Percentiles rank a stretch among this genome's conserved stretches.
Evolutionary conservation across 2,329 filamentous ascomycete species (phyloP).

Genomic region (Colletotrichum trifolii): DNA sequence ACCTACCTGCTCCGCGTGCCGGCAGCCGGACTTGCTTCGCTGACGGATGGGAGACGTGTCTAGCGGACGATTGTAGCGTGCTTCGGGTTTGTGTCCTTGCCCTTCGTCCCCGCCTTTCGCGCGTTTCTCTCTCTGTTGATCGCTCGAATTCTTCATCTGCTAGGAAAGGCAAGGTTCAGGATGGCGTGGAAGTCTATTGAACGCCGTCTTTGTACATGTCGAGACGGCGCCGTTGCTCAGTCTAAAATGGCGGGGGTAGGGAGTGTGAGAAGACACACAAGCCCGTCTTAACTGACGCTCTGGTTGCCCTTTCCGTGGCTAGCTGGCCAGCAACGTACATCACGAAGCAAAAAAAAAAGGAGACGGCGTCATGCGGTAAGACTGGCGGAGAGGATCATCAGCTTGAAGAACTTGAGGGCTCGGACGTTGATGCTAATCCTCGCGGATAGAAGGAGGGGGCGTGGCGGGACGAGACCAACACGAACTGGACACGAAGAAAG

Average conservation of each 20-base stretch:
- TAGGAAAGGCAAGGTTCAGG: background rate
- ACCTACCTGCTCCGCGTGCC: constrained; percentile 2
- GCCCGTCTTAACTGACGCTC: too few relatives aligned
- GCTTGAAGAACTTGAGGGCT: background rate
- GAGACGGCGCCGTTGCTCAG: constrained; percentile 18
- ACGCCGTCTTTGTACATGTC: background rate
- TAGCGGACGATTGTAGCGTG: constrained; percentile 21
- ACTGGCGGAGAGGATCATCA: constrained; percentile 19
- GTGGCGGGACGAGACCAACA: background rate
- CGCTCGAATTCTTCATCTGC: too few relatives aligned
- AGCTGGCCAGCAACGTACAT: background rate
- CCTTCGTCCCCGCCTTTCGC: too few relatives aligned
- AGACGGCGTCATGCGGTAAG: constrained; percentile 33
- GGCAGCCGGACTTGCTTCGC: background rate
- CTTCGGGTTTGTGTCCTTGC: too few relatives aligned
- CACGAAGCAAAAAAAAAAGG: constrained; percentile 3
- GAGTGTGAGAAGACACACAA: too few relatives aligned
- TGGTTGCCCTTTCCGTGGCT: too few relatives aligned
- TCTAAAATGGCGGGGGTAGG: background rate
- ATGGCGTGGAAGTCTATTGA: constrained; percentile 20
- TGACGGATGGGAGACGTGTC: constrained; percentile 15
- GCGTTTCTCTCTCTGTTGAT: too few relatives aligned
- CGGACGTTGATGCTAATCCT: background rate
- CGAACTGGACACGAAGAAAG: too few relatives aligned
- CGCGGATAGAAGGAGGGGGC: background rate